phyloP scores from a whole-genome alignment of 768 basidiomycete genomes.

The Mycena rosella region DNA sequence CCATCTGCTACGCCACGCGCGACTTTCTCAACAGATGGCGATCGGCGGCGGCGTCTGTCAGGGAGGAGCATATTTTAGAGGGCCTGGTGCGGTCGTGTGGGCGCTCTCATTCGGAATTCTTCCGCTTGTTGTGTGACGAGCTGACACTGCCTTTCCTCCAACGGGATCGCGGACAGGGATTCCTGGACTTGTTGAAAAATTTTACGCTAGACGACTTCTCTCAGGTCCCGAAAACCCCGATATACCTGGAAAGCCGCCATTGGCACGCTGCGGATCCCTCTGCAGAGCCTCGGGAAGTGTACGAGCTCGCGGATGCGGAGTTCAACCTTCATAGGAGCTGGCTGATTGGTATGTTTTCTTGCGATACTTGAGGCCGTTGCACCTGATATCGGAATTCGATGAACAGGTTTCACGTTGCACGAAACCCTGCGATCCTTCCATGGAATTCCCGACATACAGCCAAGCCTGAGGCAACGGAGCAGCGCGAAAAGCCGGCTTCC shows the following conservation, averaged over 20 bases:
- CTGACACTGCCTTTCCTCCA: constrained; percentile 5
- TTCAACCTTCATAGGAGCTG: constrained; percentile 8
- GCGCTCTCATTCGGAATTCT: background rate
- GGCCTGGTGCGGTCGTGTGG: background rate
- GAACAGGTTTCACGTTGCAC: background rate
- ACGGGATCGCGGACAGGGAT: constrained; percentile 1
- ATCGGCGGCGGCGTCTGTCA: background rate
- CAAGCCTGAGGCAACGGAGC: background rate
- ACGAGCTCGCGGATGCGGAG: constrained; percentile 4
- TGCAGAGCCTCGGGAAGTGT: background rate
- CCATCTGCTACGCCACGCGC: constrained; percentile 2
- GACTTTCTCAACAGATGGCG: constrained; percentile 8
- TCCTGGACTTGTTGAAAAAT: constrained; percentile 9
- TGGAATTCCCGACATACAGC: background rate
- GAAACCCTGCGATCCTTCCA: background rate
- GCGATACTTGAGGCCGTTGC: too few relatives aligned
- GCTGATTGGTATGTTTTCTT: background rate
- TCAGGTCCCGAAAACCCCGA: constrained; percentile 1
- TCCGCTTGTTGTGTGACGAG: background rate
- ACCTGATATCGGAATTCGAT: background rate
- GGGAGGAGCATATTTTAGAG: constrained; percentile 9
- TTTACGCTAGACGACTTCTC: constrained; percentile 14
- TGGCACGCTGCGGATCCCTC: constrained; percentile 9
- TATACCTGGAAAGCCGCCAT: background rate
- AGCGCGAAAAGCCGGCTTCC: constrained; percentile 1